A percentile compares a stretch with the other conserved stretches of the same genome.
phyloP scores from a whole-genome alignment of 2,329 filamentous ascomycete species.

The Penicillium sclerotigenum region DNA sequence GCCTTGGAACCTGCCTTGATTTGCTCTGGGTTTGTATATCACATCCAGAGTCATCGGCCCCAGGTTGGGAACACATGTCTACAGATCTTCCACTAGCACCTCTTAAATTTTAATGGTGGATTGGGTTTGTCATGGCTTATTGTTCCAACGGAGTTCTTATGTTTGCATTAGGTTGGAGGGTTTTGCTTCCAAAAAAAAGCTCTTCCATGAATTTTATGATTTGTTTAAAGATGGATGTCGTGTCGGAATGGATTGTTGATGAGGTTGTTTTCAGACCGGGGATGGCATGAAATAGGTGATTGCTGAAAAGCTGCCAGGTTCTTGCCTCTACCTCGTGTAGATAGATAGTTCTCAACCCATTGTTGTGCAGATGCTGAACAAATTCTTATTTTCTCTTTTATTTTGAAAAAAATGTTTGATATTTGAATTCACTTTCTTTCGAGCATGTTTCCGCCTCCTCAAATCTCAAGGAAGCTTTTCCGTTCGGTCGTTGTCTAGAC shows the following conservation, averaged over 20 bases:
- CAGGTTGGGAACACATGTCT: conserved; percentile 3
- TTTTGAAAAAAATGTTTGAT: too few relatives aligned
- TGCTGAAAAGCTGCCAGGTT: neutral
- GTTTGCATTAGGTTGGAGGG: conserved; percentile 11
- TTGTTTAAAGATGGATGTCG: conserved; percentile 4
- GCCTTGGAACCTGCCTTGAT: conserved; percentile 2
- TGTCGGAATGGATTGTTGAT: neutral
- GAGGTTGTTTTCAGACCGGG: neutral
- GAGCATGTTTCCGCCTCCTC: too few relatives aligned
- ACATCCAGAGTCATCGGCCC: neutral
- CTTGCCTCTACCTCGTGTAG: conserved; percentile 1
- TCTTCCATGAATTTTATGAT: conserved; percentile 12
- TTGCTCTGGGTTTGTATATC: neutral
- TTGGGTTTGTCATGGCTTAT: conserved; percentile 7
- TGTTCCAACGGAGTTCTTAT: conserved; percentile 10
- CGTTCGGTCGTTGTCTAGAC: too few relatives aligned
- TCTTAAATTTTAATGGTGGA: conserved; percentile 9
- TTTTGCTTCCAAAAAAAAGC: conserved; percentile 11
- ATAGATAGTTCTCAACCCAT: neutral
- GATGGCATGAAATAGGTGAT: conserved; percentile 1
- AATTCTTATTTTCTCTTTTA: too few relatives aligned
- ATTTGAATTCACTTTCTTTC: too few relatives aligned
- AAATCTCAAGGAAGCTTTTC: too few relatives aligned
- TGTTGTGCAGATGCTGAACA: neutral
- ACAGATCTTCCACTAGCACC: conserved; percentile 7